Conservation (phyloP, 1,139 yeast species). For the Yamadazyma aaseri region DNA sequence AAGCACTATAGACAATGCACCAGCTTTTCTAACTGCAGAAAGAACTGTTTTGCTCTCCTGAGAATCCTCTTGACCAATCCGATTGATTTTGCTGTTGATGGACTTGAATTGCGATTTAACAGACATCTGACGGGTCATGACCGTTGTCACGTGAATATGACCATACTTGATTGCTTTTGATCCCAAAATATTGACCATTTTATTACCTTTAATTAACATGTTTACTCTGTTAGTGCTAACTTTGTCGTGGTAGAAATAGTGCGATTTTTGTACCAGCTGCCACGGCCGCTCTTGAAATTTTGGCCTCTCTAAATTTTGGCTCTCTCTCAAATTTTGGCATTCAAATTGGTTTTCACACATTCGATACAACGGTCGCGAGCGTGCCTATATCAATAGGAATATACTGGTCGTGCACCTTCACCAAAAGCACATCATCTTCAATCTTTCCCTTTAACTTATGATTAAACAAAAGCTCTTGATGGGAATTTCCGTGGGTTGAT, state of each 20-base stretch:
- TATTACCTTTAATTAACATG: too few species aligned
- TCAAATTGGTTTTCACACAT: too few species aligned
- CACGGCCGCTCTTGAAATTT: too few species aligned
- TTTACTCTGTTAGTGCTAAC: too few species aligned
- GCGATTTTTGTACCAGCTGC: too few species aligned
- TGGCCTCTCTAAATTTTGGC: too few species aligned
- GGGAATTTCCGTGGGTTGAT: too few species aligned
- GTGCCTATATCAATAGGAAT: constrained; percentile 1
- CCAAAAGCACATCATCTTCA: constrained; percentile 31
- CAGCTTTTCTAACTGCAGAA: constrained; percentile 30
- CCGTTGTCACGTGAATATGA: too few species aligned
- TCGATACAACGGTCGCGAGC: not conserved
- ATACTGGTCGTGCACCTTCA: not conserved
- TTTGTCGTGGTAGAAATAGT: too few species aligned
- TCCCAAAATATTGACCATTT: too few species aligned
- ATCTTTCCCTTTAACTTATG: constrained; percentile 20
- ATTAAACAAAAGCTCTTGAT: constrained; percentile 7
- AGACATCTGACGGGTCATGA: not conserved
- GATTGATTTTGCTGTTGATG: constrained; percentile 21
- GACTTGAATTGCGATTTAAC: constrained; percentile 13
- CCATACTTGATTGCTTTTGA: too few species aligned
- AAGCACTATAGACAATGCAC: constrained; percentile 32
- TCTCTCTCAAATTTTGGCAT: too few species aligned
- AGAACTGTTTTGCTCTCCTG: constrained; percentile 31
- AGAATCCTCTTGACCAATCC: constrained; percentile 37